phyloP scores from a whole-genome alignment of 305 asterid genomes.

The Ajuga reptans region DNA sequence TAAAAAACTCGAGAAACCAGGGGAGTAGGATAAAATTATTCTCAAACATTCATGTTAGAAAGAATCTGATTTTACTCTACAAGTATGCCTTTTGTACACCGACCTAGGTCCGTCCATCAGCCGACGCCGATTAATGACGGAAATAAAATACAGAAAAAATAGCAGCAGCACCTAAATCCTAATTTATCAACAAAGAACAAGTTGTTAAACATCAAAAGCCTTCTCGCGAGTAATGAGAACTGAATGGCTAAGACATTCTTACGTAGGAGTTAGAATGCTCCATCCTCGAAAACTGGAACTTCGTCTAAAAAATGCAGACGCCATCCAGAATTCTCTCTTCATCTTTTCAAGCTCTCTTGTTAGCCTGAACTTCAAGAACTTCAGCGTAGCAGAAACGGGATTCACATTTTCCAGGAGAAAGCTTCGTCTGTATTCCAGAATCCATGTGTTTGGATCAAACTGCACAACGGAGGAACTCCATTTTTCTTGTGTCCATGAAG shows the following conservation, averaged over 20 bases:
- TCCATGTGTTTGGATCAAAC: slow-evolving; percentile 74
- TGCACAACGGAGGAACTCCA: slow-evolving; percentile 71
- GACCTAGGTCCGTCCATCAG: too few relatives aligned
- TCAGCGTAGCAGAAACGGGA: slow-evolving; percentile 38
- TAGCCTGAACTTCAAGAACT: slow-evolving; percentile 48
- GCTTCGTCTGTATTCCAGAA: slow-evolving; percentile 53
- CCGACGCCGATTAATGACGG: too few relatives aligned
- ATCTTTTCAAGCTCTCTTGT: slow-evolving; percentile 36
- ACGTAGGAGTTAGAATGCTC: slow-evolving; percentile 43
- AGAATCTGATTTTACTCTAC: too few relatives aligned
- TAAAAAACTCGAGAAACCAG: too few relatives aligned
- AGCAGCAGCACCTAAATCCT: background rate
- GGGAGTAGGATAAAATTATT: too few relatives aligned
- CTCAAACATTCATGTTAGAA: too few relatives aligned
- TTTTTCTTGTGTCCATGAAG: slow-evolving; percentile 57
- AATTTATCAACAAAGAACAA: background rate
- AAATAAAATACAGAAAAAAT: background rate
- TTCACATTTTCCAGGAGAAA: slow-evolving; percentile 42
- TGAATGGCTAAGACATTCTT: background rate
- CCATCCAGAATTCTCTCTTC: slow-evolving; percentile 46
- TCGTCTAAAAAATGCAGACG: slow-evolving; percentile 27
- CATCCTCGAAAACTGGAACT: slow-evolving; percentile 16
- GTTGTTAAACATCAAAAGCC: background rate
- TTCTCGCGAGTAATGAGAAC: slow-evolving; percentile 45
- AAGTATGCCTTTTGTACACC: too few relatives aligned